Conservation (phyloP, 2,329 filamentous ascomycete species). For the Rhexocercosporidium sp. region DNA sequence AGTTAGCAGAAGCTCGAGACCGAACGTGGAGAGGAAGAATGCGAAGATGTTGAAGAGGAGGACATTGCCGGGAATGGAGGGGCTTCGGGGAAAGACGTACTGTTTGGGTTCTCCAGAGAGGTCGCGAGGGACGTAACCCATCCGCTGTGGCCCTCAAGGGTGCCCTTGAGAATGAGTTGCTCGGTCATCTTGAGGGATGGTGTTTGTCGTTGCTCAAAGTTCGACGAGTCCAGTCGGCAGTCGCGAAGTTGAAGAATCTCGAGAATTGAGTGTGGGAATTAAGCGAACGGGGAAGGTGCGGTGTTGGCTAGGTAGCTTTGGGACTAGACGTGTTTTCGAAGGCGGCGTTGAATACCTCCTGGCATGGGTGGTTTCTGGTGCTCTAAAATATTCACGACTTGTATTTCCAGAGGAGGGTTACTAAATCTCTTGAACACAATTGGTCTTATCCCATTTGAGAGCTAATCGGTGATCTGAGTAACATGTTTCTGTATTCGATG, state of each 20-base stretch:
- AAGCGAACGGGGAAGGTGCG: neutral
- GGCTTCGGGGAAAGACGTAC: neutral
- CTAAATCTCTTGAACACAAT: too few relatives aligned
- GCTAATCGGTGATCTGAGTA: too few relatives aligned
- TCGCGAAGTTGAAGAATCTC: neutral
- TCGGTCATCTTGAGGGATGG: slow-evolving; percentile 43
- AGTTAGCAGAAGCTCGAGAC: neutral
- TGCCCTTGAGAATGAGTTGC: slow-evolving; percentile 81
- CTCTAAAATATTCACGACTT: too few relatives aligned
- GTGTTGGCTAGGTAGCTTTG: neutral
- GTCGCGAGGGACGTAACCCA: slow-evolving; percentile 99
- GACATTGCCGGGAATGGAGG: neutral
- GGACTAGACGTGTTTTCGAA: neutral
- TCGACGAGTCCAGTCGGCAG: neutral
- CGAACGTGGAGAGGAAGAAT: neutral
- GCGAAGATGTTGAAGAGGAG: neutral
- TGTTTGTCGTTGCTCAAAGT: slow-evolving; percentile 35
- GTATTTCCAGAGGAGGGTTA: too few relatives aligned
- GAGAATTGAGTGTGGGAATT: slow-evolving; percentile 5
- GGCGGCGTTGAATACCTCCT: too few relatives aligned
- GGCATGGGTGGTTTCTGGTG: too few relatives aligned
- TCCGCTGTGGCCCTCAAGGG: slow-evolving; percentile 98
- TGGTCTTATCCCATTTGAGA: too few relatives aligned
- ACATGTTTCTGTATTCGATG: too few relatives aligned
- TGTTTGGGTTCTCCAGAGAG: slow-evolving; percentile 99